Conservation (phyloP, 768 basidiomycete genomes). For the Lyophyllum atratum region DNA sequence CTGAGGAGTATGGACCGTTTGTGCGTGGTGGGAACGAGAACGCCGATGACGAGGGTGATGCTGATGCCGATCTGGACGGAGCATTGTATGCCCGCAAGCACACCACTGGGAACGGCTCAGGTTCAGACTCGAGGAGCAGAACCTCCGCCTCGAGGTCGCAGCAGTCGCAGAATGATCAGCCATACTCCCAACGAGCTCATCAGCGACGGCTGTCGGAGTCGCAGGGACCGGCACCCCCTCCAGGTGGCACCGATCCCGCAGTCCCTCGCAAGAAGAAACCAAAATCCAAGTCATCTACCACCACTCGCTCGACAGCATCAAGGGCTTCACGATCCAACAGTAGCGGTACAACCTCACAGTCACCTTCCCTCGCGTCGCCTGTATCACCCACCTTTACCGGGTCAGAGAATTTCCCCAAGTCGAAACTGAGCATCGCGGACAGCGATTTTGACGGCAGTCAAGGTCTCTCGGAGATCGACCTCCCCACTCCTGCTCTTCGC, state of each 20-base stretch:
- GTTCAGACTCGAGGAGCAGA: slow-evolving; percentile 63
- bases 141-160: slow-evolving; percentile 50
- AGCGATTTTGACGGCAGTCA: slow-evolving; percentile 19
- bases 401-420: slow-evolving; percentile 1
- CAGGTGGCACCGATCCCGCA: neutral
- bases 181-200: slow-evolving; percentile 1
- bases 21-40: slow-evolving; percentile 18
- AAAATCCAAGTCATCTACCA: slow-evolving; percentile 33
- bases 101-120: slow-evolving; percentile 31
- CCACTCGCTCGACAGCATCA: slow-evolving; percentile 25
- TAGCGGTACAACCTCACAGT: slow-evolving; percentile 44
- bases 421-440: slow-evolving; percentile 3
- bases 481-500: slow-evolving; percentile 8
- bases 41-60: slow-evolving; percentile 47
- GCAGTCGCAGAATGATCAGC: slow-evolving; percentile 12
- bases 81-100: slow-evolving; percentile 48
- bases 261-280: slow-evolving; percentile 18
- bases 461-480: slow-evolving; percentile 13
- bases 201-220: neutral
- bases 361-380: slow-evolving; percentile 46
- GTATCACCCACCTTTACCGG: slow-evolving; percentile 33
- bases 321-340: slow-evolving; percentile 24
- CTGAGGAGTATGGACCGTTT: slow-evolving; percentile 20
- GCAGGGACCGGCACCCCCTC: neutral
- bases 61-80: slow-evolving; percentile 61